Evolutionary conservation across 2,329 filamentous ascomycete genomes (phyloP).

Genomic region (Fusarium armeniacum): DNA sequence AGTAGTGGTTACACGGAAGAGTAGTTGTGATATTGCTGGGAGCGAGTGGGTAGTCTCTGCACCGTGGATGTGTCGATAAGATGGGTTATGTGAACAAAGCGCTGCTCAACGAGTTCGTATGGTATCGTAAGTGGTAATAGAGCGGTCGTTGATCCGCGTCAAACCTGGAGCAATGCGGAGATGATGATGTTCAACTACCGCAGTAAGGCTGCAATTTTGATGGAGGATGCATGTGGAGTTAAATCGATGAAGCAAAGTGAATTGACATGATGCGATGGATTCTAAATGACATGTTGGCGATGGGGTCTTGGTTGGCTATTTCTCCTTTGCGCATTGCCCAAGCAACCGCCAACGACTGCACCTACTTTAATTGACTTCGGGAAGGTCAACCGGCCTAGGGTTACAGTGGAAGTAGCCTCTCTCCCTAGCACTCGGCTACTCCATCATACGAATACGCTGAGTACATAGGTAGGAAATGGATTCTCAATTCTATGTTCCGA

Average conservation of each 20-base stretch:
- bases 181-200: conserved; percentile 39
- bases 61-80: neutral
- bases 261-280: conserved; percentile 10
- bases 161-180: conserved; percentile 31
- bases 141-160: conserved; percentile 31
- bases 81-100: neutral
- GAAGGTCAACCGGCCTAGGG: conserved; percentile 20
- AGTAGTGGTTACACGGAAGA: neutral
- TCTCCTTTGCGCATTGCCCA: conserved; percentile 45
- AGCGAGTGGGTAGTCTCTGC: conserved; percentile 2
- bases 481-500: neutral
- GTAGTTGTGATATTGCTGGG: conserved; percentile 11
- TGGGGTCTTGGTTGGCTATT: conserved; percentile 31
- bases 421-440: neutral
- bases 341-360: conserved; percentile 40
- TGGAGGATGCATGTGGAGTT: conserved; percentile 43
- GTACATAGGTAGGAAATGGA: neutral
- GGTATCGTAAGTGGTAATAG: conserved; percentile 6
- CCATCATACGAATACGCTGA: conserved; percentile 12
- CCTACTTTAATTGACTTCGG: conserved; percentile 8
- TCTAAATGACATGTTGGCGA: conserved; percentile 22
- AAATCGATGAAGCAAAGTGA: conserved; percentile 6
- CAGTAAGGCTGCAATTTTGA: conserved; percentile 34
- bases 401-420: conserved; percentile 32
- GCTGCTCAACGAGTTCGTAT: neutral